phyloP scores from a whole-genome alignment of 305 asterid species.

The Fraxinus latifolia region DNA sequence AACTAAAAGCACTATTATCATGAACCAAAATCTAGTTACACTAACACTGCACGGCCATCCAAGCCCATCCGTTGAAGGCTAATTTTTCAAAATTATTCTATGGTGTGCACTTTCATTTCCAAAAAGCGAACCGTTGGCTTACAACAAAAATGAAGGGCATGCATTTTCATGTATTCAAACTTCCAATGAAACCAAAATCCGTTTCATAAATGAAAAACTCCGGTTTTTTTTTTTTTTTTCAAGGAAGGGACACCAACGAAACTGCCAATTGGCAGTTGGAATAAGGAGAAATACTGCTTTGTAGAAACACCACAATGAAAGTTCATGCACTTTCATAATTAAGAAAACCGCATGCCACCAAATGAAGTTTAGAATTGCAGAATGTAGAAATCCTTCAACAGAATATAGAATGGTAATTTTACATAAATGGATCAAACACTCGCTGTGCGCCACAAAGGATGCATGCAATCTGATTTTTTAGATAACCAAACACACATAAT shows the following conservation, averaged over 20 bases:
- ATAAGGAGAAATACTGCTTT: not conserved
- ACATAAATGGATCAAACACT: not conserved
- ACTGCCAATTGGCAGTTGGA: not conserved
- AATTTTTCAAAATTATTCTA: not conserved
- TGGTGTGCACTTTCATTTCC: not conserved
- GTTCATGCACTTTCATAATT: not conserved
- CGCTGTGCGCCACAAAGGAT: not conserved
- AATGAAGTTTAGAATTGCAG: not conserved
- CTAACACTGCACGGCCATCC: not conserved
- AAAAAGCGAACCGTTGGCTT: not conserved
- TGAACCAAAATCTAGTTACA: not conserved
- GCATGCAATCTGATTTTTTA: not conserved
- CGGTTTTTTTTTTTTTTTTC: too few species aligned
- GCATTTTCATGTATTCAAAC: not conserved
- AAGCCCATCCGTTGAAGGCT: not conserved
- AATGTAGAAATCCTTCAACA: not conserved
- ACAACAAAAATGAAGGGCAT: not conserved
- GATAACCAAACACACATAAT: not conserved
- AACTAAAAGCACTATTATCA: not conserved
- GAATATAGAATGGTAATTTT: not conserved
- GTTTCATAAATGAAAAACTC: not conserved
- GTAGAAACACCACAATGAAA: not conserved
- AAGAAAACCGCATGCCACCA: not conserved
- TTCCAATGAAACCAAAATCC: too few species aligned
- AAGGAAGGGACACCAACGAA: not conserved